phyloP scores from a whole-genome alignment of 768 basidiomycete genomes.

The Scleroderma citrinum region DNA sequence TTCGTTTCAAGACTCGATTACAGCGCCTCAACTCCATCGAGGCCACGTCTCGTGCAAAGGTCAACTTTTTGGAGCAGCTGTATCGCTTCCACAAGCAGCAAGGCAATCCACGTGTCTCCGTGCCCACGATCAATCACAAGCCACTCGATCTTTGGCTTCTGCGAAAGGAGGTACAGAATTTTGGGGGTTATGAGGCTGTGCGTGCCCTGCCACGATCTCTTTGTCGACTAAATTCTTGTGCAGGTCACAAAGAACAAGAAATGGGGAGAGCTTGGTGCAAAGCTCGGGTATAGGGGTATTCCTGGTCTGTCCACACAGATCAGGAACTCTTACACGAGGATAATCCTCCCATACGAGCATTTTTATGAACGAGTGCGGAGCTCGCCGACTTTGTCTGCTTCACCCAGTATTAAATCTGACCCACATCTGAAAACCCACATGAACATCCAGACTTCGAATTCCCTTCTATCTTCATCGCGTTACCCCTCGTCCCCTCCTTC shows the following conservation, averaged over 20 bases:
- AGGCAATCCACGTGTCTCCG: conserved; percentile 83
- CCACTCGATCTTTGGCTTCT: conserved; percentile 91
- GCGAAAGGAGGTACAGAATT: conserved; percentile 83
- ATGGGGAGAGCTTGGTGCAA: conserved; percentile 83
- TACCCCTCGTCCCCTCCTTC: conserved; percentile 57
- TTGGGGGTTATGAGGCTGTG: conserved; percentile 87
- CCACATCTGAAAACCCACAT: conserved; percentile 51
- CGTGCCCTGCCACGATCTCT: conserved; percentile 24
- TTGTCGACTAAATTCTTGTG: conserved; percentile 20
- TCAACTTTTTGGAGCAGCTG: conserved; percentile 96
- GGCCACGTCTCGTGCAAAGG: conserved; percentile 91
- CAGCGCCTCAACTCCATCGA: conserved; percentile 96
- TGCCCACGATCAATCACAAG: conserved; percentile 91
- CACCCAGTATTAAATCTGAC: conserved; percentile 35
- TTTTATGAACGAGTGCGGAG: conserved; percentile 74
- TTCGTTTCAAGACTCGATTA: conserved; percentile 93
- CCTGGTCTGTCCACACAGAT: conserved; percentile 83
- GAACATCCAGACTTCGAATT: conserved; percentile 38
- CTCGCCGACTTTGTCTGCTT: conserved; percentile 44
- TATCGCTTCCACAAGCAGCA: conserved; percentile 97
- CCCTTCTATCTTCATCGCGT: conserved; percentile 34
- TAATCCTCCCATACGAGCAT: conserved; percentile 95
- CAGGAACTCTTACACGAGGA: conserved; percentile 82
- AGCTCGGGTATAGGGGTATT: conserved; percentile 76
- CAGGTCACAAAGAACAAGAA: conserved; percentile 81